Evolutionary conservation across 2,329 filamentous ascomycete species (phyloP).

Genomic region (Arthrobotrys conoides): DNA sequence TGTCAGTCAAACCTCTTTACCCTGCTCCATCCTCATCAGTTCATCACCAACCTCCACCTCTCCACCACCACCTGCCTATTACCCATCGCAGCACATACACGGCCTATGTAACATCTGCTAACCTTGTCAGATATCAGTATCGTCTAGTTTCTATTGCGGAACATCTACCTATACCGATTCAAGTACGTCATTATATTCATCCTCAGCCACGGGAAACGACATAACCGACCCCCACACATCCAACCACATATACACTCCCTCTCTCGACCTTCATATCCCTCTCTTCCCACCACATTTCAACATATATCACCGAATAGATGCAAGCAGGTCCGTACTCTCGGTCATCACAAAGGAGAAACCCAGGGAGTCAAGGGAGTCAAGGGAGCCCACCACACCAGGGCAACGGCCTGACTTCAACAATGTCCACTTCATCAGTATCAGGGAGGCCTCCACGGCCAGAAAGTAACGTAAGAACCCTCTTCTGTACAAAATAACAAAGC

Average conservation of each 20-base stretch:
- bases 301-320: slow-evolving; percentile 54
- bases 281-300: not conserved
- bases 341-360: slow-evolving; percentile 55
- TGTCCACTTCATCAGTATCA: slow-evolving; percentile 53
- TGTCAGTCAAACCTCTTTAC: not conserved
- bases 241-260: not conserved
- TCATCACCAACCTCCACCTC: not conserved
- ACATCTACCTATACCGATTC: not conserved
- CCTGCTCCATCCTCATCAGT: not conserved
- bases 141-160: not conserved
- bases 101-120: not conserved
- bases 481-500: not conserved
- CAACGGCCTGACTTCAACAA: slow-evolving; percentile 53
- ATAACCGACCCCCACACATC: slow-evolving; percentile 3
- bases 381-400: slow-evolving; percentile 54
- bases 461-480: slow-evolving; percentile 45
- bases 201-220: slow-evolving; percentile 1
- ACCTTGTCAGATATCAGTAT: not conserved
- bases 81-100: slow-evolving; percentile 7
- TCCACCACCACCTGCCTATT: not conserved
- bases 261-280: not conserved
- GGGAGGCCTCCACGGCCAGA: slow-evolving; percentile 52
- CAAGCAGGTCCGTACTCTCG: slow-evolving; percentile 49
- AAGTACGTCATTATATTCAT: slow-evolving; percentile 5
- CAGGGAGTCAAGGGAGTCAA: slow-evolving; percentile 18